Conservation (phyloP, 805 yeast genomes). For the Komagataella kurtzmanii region DNA sequence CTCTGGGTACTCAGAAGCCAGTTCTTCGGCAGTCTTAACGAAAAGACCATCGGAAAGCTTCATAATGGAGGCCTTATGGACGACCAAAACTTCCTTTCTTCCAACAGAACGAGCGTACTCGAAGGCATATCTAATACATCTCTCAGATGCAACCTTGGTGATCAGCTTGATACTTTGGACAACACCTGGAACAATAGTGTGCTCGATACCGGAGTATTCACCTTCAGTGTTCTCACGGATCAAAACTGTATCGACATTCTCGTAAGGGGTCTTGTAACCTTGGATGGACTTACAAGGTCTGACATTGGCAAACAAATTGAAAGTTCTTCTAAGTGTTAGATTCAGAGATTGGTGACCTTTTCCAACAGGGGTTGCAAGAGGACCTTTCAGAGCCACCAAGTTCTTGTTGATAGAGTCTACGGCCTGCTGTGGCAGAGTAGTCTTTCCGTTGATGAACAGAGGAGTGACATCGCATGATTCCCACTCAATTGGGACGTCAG, state of each 20-base stretch:
- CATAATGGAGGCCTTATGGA: slow-evolving; percentile 98
- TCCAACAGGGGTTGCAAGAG: slow-evolving; percentile 96
- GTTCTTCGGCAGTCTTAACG: slow-evolving; percentile 80
- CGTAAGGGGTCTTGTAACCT: slow-evolving; percentile 87
- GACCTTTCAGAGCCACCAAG: slow-evolving; percentile 94
- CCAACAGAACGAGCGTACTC: slow-evolving; percentile 86
- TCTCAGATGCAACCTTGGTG: slow-evolving; percentile 92
- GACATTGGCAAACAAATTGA: slow-evolving; percentile 91
- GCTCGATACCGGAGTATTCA: slow-evolving; percentile 98
- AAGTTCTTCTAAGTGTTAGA: slow-evolving; percentile 94
- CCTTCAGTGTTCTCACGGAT: slow-evolving; percentile 99
- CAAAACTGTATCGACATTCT: slow-evolving; percentile 83
- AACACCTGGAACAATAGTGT: slow-evolving; percentile 94
- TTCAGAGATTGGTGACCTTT: slow-evolving; percentile 97
- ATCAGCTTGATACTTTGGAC: slow-evolving; percentile 96
- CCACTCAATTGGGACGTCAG: slow-evolving; percentile 94
- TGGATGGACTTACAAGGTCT: slow-evolving; percentile 91
- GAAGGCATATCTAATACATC: slow-evolving; percentile 92
- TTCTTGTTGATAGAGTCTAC: slow-evolving; percentile 86
- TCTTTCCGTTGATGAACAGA: slow-evolving; percentile 77
- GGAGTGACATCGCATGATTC: slow-evolving; percentile 96
- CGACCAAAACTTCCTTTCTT: slow-evolving; percentile 84
- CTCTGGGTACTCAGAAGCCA: slow-evolving; percentile 87
- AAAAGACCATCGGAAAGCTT: slow-evolving; percentile 96
- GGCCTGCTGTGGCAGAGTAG: slow-evolving; percentile 80